These are phyloP conservation scores for Ordospora colligata DNA, from an alignment of 371 early-diverging fungal species.

Conservation along the genomic window DNA sequence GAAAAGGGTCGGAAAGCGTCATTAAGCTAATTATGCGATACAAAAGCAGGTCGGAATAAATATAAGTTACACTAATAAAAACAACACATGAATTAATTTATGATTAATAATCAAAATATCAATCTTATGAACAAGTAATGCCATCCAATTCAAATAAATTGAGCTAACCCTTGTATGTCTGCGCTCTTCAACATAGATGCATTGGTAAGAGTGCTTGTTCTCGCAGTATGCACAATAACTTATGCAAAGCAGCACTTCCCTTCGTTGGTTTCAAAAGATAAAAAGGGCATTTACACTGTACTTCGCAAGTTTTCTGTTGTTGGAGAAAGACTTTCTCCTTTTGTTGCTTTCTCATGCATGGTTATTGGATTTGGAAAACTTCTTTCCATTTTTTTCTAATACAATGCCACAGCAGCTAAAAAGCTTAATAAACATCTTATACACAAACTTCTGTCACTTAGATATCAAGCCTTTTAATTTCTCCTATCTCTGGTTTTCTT, in stretches of 20 bases:
- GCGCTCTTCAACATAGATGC: conserved; percentile 72
- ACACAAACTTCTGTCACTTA: neutral
- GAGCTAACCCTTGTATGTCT: conserved; percentile 44
- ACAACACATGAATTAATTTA: too few relatives aligned
- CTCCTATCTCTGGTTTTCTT: neutral
- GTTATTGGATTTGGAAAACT: conserved; percentile 36
- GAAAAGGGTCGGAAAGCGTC: neutral
- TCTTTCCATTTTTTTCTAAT: conserved; percentile 44
- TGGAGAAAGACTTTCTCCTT: conserved; percentile 57
- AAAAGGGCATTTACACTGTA: conserved; percentile 63
- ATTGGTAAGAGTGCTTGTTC: conserved; percentile 66
- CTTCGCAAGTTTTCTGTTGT: conserved; percentile 48
- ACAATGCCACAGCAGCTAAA: neutral
- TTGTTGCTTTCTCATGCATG: conserved; percentile 43
- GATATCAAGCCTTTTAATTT: neutral
- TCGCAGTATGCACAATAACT: conserved; percentile 69
- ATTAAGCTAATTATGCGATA: neutral
- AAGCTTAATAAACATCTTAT: conserved; percentile 4
- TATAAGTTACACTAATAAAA: too few relatives aligned
- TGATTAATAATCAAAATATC: too few relatives aligned
- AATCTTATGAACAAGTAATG: too few relatives aligned
- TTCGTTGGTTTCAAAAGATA: conserved; percentile 65
- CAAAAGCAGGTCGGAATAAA: neutral
- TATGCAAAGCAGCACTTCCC: conserved; percentile 69
- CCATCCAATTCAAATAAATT: neutral